phyloP scores from a whole-genome alignment of 495 filamentous ascomycete species.

The Penicillium macrosclerotiorum region DNA sequence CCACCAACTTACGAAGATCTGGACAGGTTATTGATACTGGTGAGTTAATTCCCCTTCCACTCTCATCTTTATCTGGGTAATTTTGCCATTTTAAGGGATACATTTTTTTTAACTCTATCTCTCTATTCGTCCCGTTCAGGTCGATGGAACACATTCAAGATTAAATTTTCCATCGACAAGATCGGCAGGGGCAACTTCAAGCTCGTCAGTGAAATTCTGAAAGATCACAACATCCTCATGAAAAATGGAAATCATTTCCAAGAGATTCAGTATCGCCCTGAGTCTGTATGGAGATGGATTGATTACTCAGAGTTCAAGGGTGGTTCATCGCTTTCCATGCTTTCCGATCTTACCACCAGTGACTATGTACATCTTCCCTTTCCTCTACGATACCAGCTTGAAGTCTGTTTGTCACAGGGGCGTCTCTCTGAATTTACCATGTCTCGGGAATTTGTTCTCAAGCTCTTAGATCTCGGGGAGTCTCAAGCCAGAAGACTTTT shows the following conservation, averaged over 20 bases:
- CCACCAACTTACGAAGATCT: conserved; percentile 55
- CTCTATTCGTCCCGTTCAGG: conserved; percentile 18
- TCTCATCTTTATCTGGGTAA: background rate
- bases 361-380: conserved; percentile 58
- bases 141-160: conserved; percentile 42
- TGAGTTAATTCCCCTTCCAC: conserved; percentile 20
- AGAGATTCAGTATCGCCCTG: conserved; percentile 13
- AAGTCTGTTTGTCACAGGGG: conserved; percentile 82
- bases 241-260: conserved; percentile 26
- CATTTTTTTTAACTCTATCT: no score
- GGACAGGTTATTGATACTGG: conserved; percentile 73
- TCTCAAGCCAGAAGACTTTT: conserved; percentile 52
- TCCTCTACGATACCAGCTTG: conserved; percentile 80
- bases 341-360: conserved; percentile 34
- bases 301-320: conserved; percentile 33
- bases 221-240: conserved; percentile 70
- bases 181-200: conserved; percentile 38
- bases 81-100: background rate
- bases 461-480: conserved; percentile 51
- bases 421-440: conserved; percentile 79
- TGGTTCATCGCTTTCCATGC: conserved; percentile 18
- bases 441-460: conserved; percentile 59
- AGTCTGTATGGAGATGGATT: conserved; percentile 56
- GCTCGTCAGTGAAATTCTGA: conserved; percentile 52
- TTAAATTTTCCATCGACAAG: conserved; percentile 26